Base-by-base conservation (phyloP, 345 rosid species). In the Citrus glauca region DNA sequence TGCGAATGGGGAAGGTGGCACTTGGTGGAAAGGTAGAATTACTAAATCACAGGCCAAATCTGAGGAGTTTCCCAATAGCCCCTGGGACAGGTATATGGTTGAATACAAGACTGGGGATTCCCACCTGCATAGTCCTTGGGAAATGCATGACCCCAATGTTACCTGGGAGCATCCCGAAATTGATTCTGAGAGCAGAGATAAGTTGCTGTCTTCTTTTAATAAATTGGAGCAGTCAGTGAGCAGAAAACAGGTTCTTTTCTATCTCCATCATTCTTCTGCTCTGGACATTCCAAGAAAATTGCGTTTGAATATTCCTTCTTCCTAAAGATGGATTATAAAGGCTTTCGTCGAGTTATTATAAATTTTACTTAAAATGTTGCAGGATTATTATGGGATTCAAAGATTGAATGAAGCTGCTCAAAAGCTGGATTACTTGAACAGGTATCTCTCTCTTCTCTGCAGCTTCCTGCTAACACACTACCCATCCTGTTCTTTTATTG, bases 51-150 rank as follows among this genome's bases (percentile, higher is more conserved):
- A 83, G 80, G 85, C 90, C 38, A 94, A 91, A 81, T 90, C 95
- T 48, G 28, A 53, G 10, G 94, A 96, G 28, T 94, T 96, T 79
- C 92, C 93, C 6, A 89, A 89, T 69, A 94, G 98, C 87, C 99
- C 98, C 61, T 96, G 99, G 99, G 99, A 96, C 80, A 90, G 89
- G 75, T 96, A 86, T 79, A 69, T 48, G 9, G 79, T 96, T 28
- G 81, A 42, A 61, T 96, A 96, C 73, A 84, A 78, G 80, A 85
- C 82, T 74, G 96, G 88, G 33, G 86, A 89, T 68, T 77, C 72
- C n/a, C 87, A 80, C 71, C 82, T 37, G 7, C 98, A 96, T 85
- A 91, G 98, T 84, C 94, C 98, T 60, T 96, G 99, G 99, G 98
- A 96, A 86, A 89, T 96, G 86, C 90, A 88, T 68, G 98, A 94